phyloP scores from a whole-genome alignment of 2,329 filamentous ascomycete genomes.

The Diplodia scrobiculata region DNA sequence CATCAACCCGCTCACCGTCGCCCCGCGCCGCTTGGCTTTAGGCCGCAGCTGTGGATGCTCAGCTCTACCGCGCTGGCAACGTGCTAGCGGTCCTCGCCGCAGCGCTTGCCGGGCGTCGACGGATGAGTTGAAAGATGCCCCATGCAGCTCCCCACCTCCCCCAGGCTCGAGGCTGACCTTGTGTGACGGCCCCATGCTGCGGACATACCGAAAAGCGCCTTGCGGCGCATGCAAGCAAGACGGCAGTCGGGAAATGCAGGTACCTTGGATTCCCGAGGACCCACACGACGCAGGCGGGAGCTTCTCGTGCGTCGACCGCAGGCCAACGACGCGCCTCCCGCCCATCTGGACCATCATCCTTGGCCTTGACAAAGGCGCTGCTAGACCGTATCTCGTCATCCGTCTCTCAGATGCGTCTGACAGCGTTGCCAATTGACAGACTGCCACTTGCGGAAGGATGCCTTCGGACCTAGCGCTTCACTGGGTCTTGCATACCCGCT shows the following conservation, averaged over 20 bases:
- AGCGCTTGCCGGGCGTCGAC: neutral
- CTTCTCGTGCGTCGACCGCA: constrained; percentile 20
- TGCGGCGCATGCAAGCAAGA: constrained; percentile 17
- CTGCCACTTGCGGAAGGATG: neutral
- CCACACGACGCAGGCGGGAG: constrained; percentile 14
- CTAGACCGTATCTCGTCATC: constrained; percentile 8
- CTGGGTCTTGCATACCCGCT: constrained; percentile 3
- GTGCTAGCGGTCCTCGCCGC: neutral
- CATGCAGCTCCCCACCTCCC: no score
- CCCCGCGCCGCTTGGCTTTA: constrained; percentile 3
- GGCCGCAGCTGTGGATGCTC: neutral
- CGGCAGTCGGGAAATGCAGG: constrained; percentile 22
- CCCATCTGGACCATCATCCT: constrained; percentile 5
- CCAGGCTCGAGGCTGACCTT: constrained; percentile 1
- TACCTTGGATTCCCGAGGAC: constrained; percentile 18
- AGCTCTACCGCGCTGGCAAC: neutral
- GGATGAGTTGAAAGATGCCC: neutral
- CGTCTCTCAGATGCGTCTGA: neutral
- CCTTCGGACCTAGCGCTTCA: constrained; percentile 1
- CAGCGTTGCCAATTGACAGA: constrained; percentile 1
- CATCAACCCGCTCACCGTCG: neutral
- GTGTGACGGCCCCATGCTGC: neutral
- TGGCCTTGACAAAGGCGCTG: no score
- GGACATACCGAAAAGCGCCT: constrained; percentile 22
- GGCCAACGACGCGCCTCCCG: neutral